phyloP scores from a whole-genome alignment of 495 filamentous ascomycete genomes.

The Tuber brumale region DNA sequence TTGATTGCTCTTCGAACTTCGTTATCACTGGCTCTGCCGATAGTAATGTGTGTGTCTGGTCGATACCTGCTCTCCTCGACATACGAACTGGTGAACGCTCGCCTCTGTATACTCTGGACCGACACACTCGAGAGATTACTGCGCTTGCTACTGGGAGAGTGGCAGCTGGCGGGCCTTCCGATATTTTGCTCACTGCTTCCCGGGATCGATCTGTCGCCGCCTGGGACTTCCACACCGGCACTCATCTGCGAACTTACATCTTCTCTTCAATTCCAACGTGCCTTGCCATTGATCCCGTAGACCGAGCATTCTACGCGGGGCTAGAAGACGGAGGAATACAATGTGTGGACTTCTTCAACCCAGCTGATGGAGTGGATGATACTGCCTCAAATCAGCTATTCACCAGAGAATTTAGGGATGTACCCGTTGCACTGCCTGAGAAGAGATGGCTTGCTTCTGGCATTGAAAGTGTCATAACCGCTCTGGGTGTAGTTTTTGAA shows the following conservation, averaged over 20 bases:
- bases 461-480: conserved; percentile 28
- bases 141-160: conserved; percentile 30
- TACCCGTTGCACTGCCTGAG: conserved; percentile 32
- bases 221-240: conserved; percentile 81
- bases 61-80: conserved; percentile 62
- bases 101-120: conserved; percentile 33
- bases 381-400: conserved; percentile 26
- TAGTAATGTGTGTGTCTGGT: conserved; percentile 87
- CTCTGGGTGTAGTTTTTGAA: conserved; percentile 33
- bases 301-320: conserved; percentile 73
- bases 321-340: conserved; percentile 80
- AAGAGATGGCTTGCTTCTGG: conserved; percentile 24
- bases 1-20: conserved; percentile 65
- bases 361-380: conserved; percentile 15
- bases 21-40: conserved; percentile 83
- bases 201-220: conserved; percentile 50
- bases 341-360: conserved; percentile 57
- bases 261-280: conserved; percentile 65
- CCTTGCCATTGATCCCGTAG: conserved; percentile 71
- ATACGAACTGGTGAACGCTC: conserved; percentile 25
- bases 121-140: conserved; percentile 38
- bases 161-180: conserved; percentile 40
- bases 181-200: conserved; percentile 38
- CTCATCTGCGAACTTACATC: conserved; percentile 68
- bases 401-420: conserved; percentile 24